A percentile compares a stretch with the other conserved stretches of the same genome.
phyloP scores from a whole-genome alignment of 352 stramenopile species.

The Globisporangium mamillatum region DNA sequence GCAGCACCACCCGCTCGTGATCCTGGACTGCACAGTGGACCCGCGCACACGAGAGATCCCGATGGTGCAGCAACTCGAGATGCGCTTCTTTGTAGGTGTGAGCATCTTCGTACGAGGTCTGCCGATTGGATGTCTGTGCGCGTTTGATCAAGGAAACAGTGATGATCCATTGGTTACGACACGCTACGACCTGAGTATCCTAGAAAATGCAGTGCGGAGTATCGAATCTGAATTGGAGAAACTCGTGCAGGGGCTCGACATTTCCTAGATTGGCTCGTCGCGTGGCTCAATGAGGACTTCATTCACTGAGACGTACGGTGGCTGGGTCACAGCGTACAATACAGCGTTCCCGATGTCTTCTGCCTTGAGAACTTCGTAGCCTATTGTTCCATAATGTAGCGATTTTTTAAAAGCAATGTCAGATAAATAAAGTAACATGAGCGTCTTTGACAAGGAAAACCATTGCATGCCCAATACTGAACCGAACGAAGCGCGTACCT shows the following conservation, averaged over 20 bases:
- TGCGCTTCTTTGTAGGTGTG: constrained; percentile 51
- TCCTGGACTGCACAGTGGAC: constrained; percentile 45
- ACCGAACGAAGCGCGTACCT: constrained; percentile 17
- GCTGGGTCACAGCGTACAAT: constrained; percentile 85
- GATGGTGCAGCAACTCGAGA: constrained; percentile 55
- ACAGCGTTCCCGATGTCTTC: constrained; percentile 85
- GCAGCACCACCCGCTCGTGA: constrained; percentile 35
- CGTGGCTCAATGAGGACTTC: constrained; percentile 89
- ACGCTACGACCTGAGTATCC: constrained; percentile 32
- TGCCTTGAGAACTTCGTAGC: constrained; percentile 78
- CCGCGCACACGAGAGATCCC: constrained; percentile 43
- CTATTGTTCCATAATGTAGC: constrained; percentile 23
- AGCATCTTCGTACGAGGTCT: constrained; percentile 46
- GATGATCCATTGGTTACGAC: constrained; percentile 12
- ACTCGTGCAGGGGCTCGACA: constrained; percentile 38
- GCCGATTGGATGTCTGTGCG: constrained; percentile 56
- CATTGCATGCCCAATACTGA: neutral
- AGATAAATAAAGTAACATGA: constrained; percentile 6
- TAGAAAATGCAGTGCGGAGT: constrained; percentile 37
- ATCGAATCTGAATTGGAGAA: constrained; percentile 50
- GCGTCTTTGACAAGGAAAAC: neutral
- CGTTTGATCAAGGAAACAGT: constrained; percentile 38
- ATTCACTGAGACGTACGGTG: constrained; percentile 87
- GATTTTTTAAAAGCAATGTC: constrained; percentile 13
- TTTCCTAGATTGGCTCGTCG: constrained; percentile 76